A percentile compares a stretch with the other conserved stretches of the same genome.
Conservation (phyloP, 139 green algal genomes). For the Micractinium conductrix region DNA sequence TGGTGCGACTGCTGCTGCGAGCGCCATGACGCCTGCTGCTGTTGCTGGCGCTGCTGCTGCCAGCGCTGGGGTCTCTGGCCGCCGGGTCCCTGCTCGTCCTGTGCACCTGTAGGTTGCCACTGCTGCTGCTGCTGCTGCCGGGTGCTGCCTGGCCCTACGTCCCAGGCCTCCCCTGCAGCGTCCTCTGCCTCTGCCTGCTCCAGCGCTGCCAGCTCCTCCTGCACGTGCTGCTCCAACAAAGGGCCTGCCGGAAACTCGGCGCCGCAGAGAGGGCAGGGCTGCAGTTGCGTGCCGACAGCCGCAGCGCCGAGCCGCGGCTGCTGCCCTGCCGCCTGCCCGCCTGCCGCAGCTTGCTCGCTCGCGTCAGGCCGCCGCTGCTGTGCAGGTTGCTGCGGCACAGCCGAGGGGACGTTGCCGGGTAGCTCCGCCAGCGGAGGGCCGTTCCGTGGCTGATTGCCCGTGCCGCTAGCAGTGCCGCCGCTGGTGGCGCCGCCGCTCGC, state of each 20-base stretch:
- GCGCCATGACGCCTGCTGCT: neutral
- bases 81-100: neutral
- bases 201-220: slow-evolving; percentile 7
- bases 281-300: neutral
- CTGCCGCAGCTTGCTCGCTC: neutral
- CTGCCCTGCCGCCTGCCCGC: neutral
- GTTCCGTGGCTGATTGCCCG: neutral
- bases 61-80: neutral
- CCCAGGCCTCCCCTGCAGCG: neutral
- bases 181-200: neutral
- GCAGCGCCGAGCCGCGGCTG: neutral
- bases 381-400: neutral
- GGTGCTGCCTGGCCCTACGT: neutral
- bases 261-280: slow-evolving; percentile 37
- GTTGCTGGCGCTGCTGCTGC: neutral
- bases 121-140: neutral
- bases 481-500: no score
- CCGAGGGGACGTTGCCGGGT: neutral
- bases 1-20: neutral
- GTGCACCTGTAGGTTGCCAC: neutral
- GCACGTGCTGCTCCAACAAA: slow-evolving; percentile 13
- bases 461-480: neutral
- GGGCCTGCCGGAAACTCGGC: neutral
- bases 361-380: neutral
- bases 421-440: neutral